phyloP scores from a whole-genome alignment of 306 rosid species.

The Dryas drummondii region DNA sequence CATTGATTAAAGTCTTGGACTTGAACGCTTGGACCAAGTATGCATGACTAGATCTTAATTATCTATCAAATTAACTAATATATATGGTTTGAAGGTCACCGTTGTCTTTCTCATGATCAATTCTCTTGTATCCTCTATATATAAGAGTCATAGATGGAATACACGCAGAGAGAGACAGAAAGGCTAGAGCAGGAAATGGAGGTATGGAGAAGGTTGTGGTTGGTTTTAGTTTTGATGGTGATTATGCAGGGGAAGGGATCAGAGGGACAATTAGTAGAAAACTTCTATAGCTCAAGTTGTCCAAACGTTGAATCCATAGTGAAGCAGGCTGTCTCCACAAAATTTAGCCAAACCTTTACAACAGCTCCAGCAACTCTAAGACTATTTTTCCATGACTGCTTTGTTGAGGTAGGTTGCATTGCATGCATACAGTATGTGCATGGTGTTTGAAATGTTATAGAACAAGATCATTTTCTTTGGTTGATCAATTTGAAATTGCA shows the following conservation, averaged over 20 bases:
- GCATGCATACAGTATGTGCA: neutral
- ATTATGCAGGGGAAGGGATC: conserved; percentile 19
- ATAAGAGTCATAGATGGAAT: neutral
- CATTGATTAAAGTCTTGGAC: conserved; percentile 6
- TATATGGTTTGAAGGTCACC: neutral
- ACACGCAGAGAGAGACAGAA: neutral
- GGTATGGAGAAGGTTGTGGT: conserved; percentile 17
- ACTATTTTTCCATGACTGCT: conserved; percentile 82
- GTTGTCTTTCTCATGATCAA: neutral
- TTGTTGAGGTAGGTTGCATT: conserved; percentile 54
- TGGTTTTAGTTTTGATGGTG: conserved; percentile 24
- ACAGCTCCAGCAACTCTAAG: conserved; percentile 78
- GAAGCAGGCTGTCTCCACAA: conserved; percentile 56
- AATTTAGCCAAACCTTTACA: conserved; percentile 45
- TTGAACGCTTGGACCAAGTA: conserved; percentile 24
- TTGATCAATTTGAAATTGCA: conserved; percentile 7
- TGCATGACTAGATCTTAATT: neutral
- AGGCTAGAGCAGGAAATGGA: conserved; percentile 24
- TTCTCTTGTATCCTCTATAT: neutral
- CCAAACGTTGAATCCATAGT: conserved; percentile 69
- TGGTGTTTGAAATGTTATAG: neutral
- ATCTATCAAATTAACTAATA: neutral
- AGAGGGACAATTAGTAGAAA: conserved; percentile 49
- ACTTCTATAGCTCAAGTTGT: conserved; percentile 58
- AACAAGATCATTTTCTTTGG: neutral